A percentile compares a stretch with the other conserved stretches of the same genome.
Evolutionary conservation across 352 stramenopile genomes (phyloP).

Genomic region (Globisporangium nagaii): DNA sequence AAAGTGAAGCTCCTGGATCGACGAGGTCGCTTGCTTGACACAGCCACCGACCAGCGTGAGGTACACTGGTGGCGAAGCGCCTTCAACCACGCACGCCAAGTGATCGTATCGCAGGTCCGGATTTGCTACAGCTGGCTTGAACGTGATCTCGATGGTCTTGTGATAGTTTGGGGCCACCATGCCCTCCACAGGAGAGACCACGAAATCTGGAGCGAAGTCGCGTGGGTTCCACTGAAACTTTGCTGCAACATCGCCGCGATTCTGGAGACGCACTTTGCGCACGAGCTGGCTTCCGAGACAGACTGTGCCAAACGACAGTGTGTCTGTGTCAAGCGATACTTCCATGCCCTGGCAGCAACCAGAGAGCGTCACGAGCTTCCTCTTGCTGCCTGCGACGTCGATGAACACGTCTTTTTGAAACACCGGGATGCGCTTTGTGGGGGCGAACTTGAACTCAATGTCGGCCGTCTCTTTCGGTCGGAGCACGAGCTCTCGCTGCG

Average conservation of each 20-base stretch:
- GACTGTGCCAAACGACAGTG: constrained; percentile 86
- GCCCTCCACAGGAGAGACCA: constrained; percentile 73
- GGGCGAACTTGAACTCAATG: constrained; percentile 72
- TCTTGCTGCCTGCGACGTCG: constrained; percentile 54
- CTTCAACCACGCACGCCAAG: constrained; percentile 67
- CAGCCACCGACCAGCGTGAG: constrained; percentile 83
- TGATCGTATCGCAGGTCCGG: constrained; percentile 87
- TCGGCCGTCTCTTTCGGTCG: constrained; percentile 71
- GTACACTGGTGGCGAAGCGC: constrained; percentile 30
- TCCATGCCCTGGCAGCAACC: constrained; percentile 90
- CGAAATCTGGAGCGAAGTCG: constrained; percentile 79
- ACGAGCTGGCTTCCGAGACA: constrained; percentile 84
- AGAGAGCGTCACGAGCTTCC: constrained; percentile 74
- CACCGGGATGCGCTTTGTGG: constrained; percentile 47
- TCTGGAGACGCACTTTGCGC: constrained; percentile 84
- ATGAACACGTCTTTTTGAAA: constrained; percentile 70
- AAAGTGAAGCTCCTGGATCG: constrained; percentile 85
- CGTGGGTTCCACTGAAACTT: constrained; percentile 85
- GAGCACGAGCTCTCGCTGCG: constrained; percentile 54
- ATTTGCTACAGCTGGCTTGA: constrained; percentile 73
- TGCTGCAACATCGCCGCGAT: constrained; percentile 84
- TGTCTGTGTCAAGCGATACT: constrained; percentile 85
- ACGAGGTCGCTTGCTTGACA: constrained; percentile 83
- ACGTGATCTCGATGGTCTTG: constrained; percentile 88
- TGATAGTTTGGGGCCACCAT: constrained; percentile 80